Percentiles rank a stretch among this genome's conserved stretches.
These are phyloP conservation scores for Beauveria sp. DNA, from an alignment of 2,329 filamentous ascomycete species.

Conservation along the genomic window DNA sequence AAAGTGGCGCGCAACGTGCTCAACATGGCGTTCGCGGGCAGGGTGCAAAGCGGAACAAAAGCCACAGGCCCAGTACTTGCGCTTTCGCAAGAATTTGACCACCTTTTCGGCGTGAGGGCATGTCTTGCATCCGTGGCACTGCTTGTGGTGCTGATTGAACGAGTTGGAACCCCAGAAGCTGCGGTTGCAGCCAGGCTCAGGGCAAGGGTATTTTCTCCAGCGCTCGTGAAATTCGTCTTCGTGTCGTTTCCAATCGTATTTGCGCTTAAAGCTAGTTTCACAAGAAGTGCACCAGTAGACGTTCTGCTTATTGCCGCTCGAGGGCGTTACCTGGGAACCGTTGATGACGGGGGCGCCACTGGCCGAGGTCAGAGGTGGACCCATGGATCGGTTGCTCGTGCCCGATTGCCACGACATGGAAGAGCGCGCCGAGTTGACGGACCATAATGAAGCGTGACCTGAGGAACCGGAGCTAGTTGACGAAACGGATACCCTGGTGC, in stretches of 20 bases:
- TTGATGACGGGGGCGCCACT: slow-evolving; percentile 25
- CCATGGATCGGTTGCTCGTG: slow-evolving; percentile 27
- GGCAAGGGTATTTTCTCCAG: slow-evolving; percentile 59
- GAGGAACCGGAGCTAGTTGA: slow-evolving; percentile 43
- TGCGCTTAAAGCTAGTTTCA: slow-evolving; percentile 59
- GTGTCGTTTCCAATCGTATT: slow-evolving; percentile 63
- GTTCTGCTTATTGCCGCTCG: slow-evolving; percentile 31
- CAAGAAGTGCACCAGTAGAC: slow-evolving; percentile 51
- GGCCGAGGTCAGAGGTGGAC: slow-evolving; percentile 22
- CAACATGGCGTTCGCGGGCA: slow-evolving; percentile 58
- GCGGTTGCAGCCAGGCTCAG: slow-evolving; percentile 55
- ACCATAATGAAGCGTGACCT: slow-evolving; percentile 40
- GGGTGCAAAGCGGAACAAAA: slow-evolving; percentile 58
- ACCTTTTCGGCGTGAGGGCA: slow-evolving; percentile 59
- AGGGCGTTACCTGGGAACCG: slow-evolving; percentile 22
- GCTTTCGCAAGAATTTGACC: slow-evolving; percentile 54
- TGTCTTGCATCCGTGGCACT: slow-evolving; percentile 56
- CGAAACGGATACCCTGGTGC: slow-evolving; percentile 39
- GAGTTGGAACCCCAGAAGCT: slow-evolving; percentile 62
- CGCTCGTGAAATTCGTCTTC: slow-evolving; percentile 64
- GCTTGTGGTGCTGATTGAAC: slow-evolving; percentile 61
- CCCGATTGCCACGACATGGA: slow-evolving; percentile 34
- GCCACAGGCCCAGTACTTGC: slow-evolving; percentile 61
- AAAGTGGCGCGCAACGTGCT: slow-evolving; percentile 62
- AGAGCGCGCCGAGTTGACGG: slow-evolving; percentile 32